Evolutionary conservation across 345 rosid species (phyloP).

Genomic region (Pistacia vera): DNA sequence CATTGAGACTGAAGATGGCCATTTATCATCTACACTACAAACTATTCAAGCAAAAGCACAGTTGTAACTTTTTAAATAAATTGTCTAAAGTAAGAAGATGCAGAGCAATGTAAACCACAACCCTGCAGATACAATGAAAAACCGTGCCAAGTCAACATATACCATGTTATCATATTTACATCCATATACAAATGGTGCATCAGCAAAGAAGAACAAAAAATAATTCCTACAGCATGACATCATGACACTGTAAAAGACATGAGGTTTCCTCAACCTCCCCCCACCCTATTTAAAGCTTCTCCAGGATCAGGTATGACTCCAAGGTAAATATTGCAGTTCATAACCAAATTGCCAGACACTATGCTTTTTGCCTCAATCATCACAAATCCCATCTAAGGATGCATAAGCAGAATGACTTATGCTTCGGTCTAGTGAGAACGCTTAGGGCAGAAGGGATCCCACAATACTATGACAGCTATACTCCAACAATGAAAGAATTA

Average conservation of each 20-base stretch:
- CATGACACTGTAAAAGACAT: background rate
- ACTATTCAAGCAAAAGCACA: background rate
- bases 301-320: background rate
- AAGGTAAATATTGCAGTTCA: background rate
- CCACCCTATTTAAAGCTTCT: background rate
- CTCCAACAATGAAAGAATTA: background rate
- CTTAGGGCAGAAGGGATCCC: background rate
- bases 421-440: no score
- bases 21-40: background rate
- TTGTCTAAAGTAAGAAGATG: background rate
- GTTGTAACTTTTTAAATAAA: background rate
- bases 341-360: background rate
- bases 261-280: background rate
- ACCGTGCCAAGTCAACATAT: background rate
- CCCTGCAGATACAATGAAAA: background rate
- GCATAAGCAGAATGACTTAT: background rate
- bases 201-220: background rate
- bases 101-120: background rate
- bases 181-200: background rate
- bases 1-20: conserved; percentile 1
- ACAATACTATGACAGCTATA: background rate
- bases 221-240: background rate
- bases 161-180: background rate
- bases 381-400: background rate
- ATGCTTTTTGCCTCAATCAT: background rate